These are phyloP conservation scores for Saccharomycopsis fibuligera DNA, from an alignment of 805 yeast genomes.

Conservation along the genomic window DNA sequence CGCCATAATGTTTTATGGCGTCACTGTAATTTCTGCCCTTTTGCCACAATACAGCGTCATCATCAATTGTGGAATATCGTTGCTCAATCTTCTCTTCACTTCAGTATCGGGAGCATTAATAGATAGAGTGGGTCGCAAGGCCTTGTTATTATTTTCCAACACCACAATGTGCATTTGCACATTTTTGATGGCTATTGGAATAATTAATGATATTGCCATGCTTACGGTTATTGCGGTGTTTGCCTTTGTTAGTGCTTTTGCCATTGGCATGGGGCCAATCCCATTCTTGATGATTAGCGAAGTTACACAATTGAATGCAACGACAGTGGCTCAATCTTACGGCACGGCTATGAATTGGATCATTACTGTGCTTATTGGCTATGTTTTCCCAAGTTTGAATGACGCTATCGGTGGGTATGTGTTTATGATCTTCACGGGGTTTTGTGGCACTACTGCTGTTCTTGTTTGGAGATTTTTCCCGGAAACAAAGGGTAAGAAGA, in stretches of 20 bases:
- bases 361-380: conserved; percentile 79
- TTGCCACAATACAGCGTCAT: conserved; percentile 63
- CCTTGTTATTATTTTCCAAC: conserved; percentile 61
- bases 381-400: conserved; percentile 69
- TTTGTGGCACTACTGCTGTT: conserved; percentile 43
- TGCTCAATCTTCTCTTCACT: conserved; percentile 70
- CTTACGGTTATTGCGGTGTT: conserved; percentile 61
- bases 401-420: conserved; percentile 67
- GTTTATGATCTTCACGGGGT: conserved; percentile 61
- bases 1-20: conserved; percentile 90
- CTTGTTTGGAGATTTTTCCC: conserved; percentile 52
- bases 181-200: conserved; percentile 59
- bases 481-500: conserved; percentile 63
- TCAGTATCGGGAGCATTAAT: conserved; percentile 65
- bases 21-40: conserved; percentile 63
- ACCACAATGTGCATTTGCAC: conserved; percentile 63
- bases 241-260: conserved; percentile 76
- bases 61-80: conserved; percentile 71
- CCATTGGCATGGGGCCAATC: conserved; percentile 90
- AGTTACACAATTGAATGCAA: conserved; percentile 74
- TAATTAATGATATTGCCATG: conserved; percentile 39
- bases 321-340: conserved; percentile 84
- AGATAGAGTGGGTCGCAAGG: conserved; percentile 72
- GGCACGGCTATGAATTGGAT: conserved; percentile 91
- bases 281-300: conserved; percentile 88